Percentiles rank a stretch among this genome's conserved stretches.
phyloP scores from a whole-genome alignment of 179 eudicot genomes.

The Actinidia chinensis region DNA sequence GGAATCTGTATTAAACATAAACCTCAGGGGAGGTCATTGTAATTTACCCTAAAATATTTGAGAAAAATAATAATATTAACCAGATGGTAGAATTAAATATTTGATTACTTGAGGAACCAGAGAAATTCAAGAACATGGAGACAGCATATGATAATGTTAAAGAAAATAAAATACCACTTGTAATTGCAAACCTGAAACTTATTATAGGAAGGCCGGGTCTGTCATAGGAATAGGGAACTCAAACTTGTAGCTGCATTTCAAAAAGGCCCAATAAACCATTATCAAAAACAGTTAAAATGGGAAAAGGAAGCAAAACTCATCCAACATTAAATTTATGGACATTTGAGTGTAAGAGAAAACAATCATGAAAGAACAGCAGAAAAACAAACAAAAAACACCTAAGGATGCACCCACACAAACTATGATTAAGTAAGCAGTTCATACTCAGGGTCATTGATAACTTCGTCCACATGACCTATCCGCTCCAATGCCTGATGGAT shows the following conservation, averaged over 20 bases:
- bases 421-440: slow-evolving; percentile 26
- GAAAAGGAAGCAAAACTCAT: slow-evolving; percentile 5
- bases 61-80: too few species aligned
- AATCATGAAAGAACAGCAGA: slow-evolving; percentile 6
- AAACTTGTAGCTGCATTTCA: slow-evolving; percentile 81
- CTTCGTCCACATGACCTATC: slow-evolving; percentile 78
- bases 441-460: slow-evolving; percentile 97
- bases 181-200: slow-evolving; percentile 79
- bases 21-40: too few species aligned
- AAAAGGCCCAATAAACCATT: slow-evolving; percentile 21
- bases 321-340: background rate
- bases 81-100: background rate
- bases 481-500: slow-evolving; percentile 84
- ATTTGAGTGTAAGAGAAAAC: slow-evolving; percentile 2
- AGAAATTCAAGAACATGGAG: slow-evolving; percentile 1
- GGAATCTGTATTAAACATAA: too few species aligned
- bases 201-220: slow-evolving; percentile 97
- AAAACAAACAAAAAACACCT: background rate
- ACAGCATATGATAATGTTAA: background rate
- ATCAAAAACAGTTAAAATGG: background rate
- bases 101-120: slow-evolving; percentile 6
- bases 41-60: too few species aligned
- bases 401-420: background rate
- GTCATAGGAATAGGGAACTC: slow-evolving; percentile 99
- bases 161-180: background rate